phyloP scores from a whole-genome alignment of 371 early-diverging fungal species.

The Cokeromyces recurvatus region DNA sequence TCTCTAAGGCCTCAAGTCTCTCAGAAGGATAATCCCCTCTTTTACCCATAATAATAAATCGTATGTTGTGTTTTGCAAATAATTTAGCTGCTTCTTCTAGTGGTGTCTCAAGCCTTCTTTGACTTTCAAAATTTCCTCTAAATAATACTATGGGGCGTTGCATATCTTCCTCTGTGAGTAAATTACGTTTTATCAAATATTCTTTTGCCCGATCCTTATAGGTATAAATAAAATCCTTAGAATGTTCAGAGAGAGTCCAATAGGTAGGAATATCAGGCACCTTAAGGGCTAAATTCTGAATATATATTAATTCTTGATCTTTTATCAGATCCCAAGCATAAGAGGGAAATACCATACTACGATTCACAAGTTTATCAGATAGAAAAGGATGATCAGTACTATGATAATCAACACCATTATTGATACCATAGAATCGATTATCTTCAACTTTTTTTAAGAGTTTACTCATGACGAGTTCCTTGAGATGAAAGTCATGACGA shows the following conservation, averaged over 20 bases:
- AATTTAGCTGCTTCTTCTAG: conserved; percentile 28
- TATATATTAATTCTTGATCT: conserved; percentile 9
- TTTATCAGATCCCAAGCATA: conserved; percentile 30
- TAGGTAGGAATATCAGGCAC: conserved; percentile 14
- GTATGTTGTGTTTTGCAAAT: conserved; percentile 45
- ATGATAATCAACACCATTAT: conserved; percentile 55
- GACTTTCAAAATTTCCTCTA: conserved; percentile 45
- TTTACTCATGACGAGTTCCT: conserved; percentile 58
- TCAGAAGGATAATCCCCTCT: conserved; percentile 47
- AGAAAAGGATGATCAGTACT: conserved; percentile 51
- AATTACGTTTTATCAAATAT: conserved; percentile 39
- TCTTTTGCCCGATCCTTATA: conserved; percentile 53
- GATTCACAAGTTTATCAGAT: conserved; percentile 30
- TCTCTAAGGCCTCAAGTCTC: conserved; percentile 33
- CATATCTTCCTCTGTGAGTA: conserved; percentile 42
- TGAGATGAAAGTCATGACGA: conserved; percentile 51
- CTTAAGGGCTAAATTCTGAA: conserved; percentile 6
- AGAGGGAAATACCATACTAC: conserved; percentile 42
- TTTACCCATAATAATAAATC: conserved; percentile 55
- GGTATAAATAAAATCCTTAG: conserved; percentile 31
- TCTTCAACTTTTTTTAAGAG: conserved; percentile 48
- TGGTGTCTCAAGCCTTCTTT: conserved; percentile 47
- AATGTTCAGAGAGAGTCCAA: conserved; percentile 25
- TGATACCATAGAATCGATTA: conserved; percentile 54
- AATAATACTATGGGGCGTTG: conserved; percentile 52